Base-by-base conservation (phyloP, 2,329 filamentous ascomycete genomes). In the Davidsoniella virescens region DNA sequence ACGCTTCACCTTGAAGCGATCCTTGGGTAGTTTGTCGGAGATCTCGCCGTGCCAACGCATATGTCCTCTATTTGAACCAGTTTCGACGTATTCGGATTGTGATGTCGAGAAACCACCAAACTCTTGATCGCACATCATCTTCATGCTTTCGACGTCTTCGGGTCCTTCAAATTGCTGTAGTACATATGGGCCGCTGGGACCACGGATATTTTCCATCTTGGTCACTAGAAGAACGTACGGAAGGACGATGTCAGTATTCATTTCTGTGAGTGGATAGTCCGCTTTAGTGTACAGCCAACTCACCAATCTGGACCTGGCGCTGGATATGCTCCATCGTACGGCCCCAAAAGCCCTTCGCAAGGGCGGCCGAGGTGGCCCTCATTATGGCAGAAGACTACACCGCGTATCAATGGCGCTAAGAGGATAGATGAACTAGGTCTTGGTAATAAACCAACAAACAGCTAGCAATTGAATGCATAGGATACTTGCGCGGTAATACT, bases 41-140 rank as follows among this genome's bases (percentile, higher is more conserved):
- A 98, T 96, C 51, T 64, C 77, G 56, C 92, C 92, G 66, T 88
- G 79, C 68, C 96, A 98, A 54, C 82, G 76, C 16, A 80, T 79
- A 65, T 94, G 84, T 26, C 48, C 44, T 9, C 23, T 16, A 7
- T 38, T 17, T 18, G 36, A 36, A 1, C 8, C 25, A 3, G 26
- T 38, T 53, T 14, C 56, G 47, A 79, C 67, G 62, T 78, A 80
- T 58, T 88, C 82, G 54, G 96, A 70, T 42, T 76, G 67, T 40
- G 79, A 82, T 16, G 75, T 76, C 33, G 88, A 94, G 67, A 78
- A 88, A 52, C 90, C 92, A 55, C 90, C 90, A 20, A 94, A 86
- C 59, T 90, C 82, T 52, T 72, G 71, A 63, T 98, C 90, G 57
- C 81, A 84, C 80, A 96, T 92, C 56, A 84, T 70, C 63, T 94